These are phyloP conservation scores for Exophiala sp. DNA, from an alignment of 2,329 filamentous ascomycete genomes.

Conservation along the genomic window DNA sequence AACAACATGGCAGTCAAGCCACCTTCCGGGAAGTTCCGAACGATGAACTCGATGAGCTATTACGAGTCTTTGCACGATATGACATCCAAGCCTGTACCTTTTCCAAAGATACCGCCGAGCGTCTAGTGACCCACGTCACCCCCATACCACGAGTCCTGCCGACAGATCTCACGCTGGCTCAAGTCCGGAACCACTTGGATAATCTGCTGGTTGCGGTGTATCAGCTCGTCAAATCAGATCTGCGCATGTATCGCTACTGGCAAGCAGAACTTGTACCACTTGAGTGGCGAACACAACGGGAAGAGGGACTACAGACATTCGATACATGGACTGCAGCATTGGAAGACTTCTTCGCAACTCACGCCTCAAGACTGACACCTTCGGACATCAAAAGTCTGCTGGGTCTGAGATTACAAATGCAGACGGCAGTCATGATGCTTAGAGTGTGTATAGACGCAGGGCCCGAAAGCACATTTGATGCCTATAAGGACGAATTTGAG, in stretches of 20 bases:
- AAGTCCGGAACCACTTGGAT: conserved; percentile 29
- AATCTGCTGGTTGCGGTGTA: conserved; percentile 30
- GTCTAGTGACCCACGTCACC: conserved; percentile 12
- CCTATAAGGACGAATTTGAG: conserved; percentile 26
- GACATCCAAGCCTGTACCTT: conserved; percentile 31
- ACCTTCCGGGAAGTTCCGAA: conserved; percentile 26
- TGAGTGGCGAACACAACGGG: conserved; percentile 20
- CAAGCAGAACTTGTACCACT: conserved; percentile 21
- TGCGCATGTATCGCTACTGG: conserved; percentile 29
- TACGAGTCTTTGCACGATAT: conserved; percentile 30
- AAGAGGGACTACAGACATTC: conserved; percentile 26
- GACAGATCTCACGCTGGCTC: conserved; percentile 23
- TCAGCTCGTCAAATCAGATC: conserved; percentile 29
- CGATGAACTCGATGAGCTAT: conserved; percentile 27
- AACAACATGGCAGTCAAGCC: conserved; percentile 4
- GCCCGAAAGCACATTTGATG: conserved; percentile 27
- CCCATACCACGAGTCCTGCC: conserved; percentile 23
- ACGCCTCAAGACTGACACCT: conserved; percentile 7
- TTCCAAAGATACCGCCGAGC: conserved; percentile 26
- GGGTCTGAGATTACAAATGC: conserved; percentile 28
- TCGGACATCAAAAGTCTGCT: conserved; percentile 27
- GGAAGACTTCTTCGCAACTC: conserved; percentile 24
- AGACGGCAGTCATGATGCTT: conserved; percentile 29
- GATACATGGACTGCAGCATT: conserved; percentile 27
- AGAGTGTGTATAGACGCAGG: conserved; percentile 27